Evolutionary conservation across 192 early-diverging fungal species (phyloP).

Genomic region (Dissophora ornata): DNA sequence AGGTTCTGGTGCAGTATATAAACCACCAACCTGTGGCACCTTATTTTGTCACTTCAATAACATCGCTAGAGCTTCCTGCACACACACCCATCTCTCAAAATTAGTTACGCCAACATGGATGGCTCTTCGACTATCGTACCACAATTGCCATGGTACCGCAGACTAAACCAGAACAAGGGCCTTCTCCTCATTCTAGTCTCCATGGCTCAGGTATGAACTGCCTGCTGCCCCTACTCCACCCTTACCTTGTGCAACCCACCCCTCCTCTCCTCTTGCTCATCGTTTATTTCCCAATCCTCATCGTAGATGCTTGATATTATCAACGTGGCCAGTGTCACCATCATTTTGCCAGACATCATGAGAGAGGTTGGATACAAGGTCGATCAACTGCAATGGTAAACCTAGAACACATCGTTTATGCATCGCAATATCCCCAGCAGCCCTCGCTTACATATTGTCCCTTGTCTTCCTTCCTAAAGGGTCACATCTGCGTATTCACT

Average conservation of each 20-base stretch:
- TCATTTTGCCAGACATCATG: slow-evolving; percentile 19
- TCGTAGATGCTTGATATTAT: slow-evolving; percentile 10
- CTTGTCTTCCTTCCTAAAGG: background rate
- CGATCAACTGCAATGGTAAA: slow-evolving; percentile 20
- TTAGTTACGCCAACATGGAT: slow-evolving; percentile 4
- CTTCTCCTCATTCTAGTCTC: slow-evolving; percentile 22
- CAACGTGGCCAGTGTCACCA: slow-evolving; percentile 13
- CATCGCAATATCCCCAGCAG: too few species aligned
- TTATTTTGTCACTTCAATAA: too few species aligned
- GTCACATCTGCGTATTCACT: slow-evolving; percentile 26
- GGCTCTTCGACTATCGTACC: background rate
- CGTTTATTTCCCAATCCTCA: background rate
- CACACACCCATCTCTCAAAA: too few species aligned
- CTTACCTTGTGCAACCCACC: too few species aligned
- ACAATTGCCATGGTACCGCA: slow-evolving; percentile 14
- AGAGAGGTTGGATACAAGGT: slow-evolving; percentile 9
- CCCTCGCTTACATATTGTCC: too few species aligned
- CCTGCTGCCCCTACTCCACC: too few species aligned
- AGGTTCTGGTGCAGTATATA: too few species aligned
- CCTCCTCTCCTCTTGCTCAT: background rate
- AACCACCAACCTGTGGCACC: too few species aligned
- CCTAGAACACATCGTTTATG: too few species aligned
- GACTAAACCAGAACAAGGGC: slow-evolving; percentile 19
- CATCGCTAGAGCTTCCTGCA: too few species aligned
- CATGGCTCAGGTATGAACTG: slow-evolving; percentile 24